Percentiles rank a stretch among this genome's conserved stretches.
Conservation (phyloP, 306 rosid genomes). For the Prunus campanulata region DNA sequence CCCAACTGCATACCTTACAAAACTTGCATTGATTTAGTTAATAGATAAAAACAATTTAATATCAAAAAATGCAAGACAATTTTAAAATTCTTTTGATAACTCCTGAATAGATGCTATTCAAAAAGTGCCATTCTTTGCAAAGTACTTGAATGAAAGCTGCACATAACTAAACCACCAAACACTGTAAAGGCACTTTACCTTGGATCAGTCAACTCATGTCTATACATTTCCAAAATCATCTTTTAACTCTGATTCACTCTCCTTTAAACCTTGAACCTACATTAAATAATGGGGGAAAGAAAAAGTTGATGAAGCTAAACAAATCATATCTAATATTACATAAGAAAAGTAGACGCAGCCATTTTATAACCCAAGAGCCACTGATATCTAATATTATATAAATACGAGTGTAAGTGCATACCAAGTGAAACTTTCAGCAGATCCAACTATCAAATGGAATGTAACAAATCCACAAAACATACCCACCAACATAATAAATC, state of each 20-base stretch:
- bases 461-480: neutral
- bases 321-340: neutral
- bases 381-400: neutral
- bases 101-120: neutral
- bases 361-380: neutral
- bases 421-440: neutral
- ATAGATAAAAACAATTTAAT: neutral
- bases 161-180: slow-evolving; percentile 4
- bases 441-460: neutral
- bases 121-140: neutral
- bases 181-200: slow-evolving; percentile 45
- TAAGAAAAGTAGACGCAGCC: neutral
- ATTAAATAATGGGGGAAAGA: slow-evolving; percentile 3
- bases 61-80: neutral
- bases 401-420: neutral
- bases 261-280: slow-evolving; percentile 70
- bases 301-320: neutral
- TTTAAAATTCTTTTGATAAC: neutral
- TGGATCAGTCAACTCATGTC: slow-evolving; percentile 78
- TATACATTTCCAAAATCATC: slow-evolving; percentile 77
- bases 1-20: neutral
- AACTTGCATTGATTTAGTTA: neutral
- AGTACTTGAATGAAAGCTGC: neutral
- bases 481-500: neutral
- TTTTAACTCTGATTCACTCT: slow-evolving; percentile 50